Base-by-base conservation (phyloP, 2,329 filamentous ascomycete genomes). In the Aspergillaceae sp. region DNA sequence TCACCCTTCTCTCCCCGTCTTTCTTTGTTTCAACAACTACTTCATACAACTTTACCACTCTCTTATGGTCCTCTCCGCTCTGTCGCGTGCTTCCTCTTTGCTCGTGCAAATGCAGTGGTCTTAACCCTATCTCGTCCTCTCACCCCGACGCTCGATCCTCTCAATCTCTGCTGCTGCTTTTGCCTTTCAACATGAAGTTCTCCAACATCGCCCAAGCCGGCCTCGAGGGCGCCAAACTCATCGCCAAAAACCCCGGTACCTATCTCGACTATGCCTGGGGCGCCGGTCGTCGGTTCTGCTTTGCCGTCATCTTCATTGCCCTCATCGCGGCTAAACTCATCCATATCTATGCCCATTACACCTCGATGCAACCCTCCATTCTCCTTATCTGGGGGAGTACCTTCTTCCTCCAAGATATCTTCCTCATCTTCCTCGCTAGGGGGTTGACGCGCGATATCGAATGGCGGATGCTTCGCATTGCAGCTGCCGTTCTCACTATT, bases 331-430 rank as follows among this genome's bases (percentile, higher is more conserved):
- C 59, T 7, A 62, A 62, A 42, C 5, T 56, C 3, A 42, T 60
- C 8, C 59, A 62, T 51, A 51, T 62, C 26, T 58, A 56, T 42
- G 56, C 59, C 28, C 59, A 62, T 37, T 40, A 60, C 6, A 44
- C 59, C 26, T 62, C 59, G 0, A 41, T 62, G 26, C 56, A 56
- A 1, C 36, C 50, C 2, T 33, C 47, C 9, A 54, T 56, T 37
- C 52, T 62, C 28, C 38, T 60, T 3, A 33, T 55, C 4, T 62
- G 59, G 59, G 58, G 58, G 2, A 35, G 56, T 7, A 62, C 59
- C 9, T 62, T 62, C 40, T 60, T 61, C 45, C 58, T 58, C 11
- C 59, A 62, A 43, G 59, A 61, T 61, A 57, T 60, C 30, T 44
- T 54, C 7, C 44, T 58, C 10, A 50, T 60, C 10, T 43, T 62